These are phyloP conservation scores for Colletotrichum brevisporum DNA, from an alignment of 2,329 filamentous ascomycete species.

Conservation along the genomic window DNA sequence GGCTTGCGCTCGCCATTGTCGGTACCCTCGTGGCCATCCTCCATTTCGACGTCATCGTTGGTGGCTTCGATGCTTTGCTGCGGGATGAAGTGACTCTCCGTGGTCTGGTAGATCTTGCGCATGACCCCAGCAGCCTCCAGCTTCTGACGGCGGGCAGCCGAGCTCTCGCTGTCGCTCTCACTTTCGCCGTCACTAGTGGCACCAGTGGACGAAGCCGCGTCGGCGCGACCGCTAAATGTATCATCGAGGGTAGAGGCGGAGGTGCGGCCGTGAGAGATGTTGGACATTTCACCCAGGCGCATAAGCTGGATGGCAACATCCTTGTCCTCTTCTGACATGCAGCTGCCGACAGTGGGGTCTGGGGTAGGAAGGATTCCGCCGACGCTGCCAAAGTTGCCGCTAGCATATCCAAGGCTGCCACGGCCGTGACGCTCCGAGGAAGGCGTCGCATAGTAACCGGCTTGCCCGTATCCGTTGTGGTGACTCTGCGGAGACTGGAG, in stretches of 20 bases:
- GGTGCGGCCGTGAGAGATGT: slow-evolving; percentile 91
- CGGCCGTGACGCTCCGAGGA: slow-evolving; percentile 76
- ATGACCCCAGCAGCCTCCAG: slow-evolving; percentile 59
- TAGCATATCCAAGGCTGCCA: slow-evolving; percentile 70
- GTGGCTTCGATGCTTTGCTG: slow-evolving; percentile 61
- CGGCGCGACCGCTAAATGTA: slow-evolving; percentile 90
- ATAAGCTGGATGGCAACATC: slow-evolving; percentile 98
- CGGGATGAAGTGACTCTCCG: slow-evolving; percentile 66
- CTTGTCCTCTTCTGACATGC: slow-evolving; percentile 93
- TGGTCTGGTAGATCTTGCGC: slow-evolving; percentile 65
- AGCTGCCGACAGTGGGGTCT: slow-evolving; percentile 96
- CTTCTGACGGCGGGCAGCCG: slow-evolving; percentile 71
- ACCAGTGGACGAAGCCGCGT: slow-evolving; percentile 86
- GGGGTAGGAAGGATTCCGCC: slow-evolving; percentile 86
- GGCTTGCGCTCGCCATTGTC: slow-evolving; percentile 55
- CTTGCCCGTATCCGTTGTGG: slow-evolving; percentile 66
- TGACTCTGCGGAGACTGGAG: slow-evolving; percentile 90
- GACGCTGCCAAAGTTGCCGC: slow-evolving; percentile 45
- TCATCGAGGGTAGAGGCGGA: slow-evolving; percentile 95
- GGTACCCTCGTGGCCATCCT: slow-evolving; percentile 54
- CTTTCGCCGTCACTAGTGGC: slow-evolving; percentile 85
- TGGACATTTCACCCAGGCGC: slow-evolving; percentile 93
- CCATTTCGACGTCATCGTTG: slow-evolving; percentile 71
- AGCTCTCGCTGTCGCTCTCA: slow-evolving; percentile 73
- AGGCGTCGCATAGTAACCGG: slow-evolving; percentile 74